Evolutionary conservation across 257 asterid genomes (phyloP).

Genomic region (Solanum gandarillasii): DNA sequence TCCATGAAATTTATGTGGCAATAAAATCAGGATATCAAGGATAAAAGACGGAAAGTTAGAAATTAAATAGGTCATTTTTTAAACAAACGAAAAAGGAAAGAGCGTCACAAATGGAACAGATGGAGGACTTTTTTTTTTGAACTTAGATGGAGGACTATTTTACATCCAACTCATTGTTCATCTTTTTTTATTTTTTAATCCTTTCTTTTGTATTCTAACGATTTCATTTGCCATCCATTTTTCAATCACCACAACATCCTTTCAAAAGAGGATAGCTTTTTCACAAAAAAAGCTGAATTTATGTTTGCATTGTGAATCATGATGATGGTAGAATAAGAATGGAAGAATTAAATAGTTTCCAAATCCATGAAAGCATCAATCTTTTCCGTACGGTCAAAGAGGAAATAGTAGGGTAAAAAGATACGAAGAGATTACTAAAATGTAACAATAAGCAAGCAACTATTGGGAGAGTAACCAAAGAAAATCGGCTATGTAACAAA

Average conservation of each 20-base stretch:
- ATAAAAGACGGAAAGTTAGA: neutral
- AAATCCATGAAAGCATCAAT: neutral
- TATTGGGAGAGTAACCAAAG: neutral
- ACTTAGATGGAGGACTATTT: neutral
- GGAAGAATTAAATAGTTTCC: neutral
- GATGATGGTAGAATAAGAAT: neutral
- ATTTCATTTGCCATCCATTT: neutral
- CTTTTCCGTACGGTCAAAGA: neutral
- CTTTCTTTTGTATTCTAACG: neutral
- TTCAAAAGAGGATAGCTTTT: neutral
- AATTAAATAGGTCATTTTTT: neutral
- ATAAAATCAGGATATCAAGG: neutral
- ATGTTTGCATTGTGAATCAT: neutral
- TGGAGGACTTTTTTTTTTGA: neutral
- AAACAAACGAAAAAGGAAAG: neutral
- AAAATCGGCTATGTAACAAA: neutral
- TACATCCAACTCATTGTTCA: neutral
- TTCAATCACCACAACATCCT: neutral
- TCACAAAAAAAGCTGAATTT: neutral
- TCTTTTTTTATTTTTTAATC: neutral
- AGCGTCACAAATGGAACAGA: neutral
- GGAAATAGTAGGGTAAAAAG: neutral
- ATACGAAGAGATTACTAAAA: neutral
- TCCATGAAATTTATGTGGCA: neutral
- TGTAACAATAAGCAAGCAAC: neutral